Evolutionary conservation across 2,329 filamentous ascomycete species (phyloP).

Genomic region (Talaromyces islandicus): DNA sequence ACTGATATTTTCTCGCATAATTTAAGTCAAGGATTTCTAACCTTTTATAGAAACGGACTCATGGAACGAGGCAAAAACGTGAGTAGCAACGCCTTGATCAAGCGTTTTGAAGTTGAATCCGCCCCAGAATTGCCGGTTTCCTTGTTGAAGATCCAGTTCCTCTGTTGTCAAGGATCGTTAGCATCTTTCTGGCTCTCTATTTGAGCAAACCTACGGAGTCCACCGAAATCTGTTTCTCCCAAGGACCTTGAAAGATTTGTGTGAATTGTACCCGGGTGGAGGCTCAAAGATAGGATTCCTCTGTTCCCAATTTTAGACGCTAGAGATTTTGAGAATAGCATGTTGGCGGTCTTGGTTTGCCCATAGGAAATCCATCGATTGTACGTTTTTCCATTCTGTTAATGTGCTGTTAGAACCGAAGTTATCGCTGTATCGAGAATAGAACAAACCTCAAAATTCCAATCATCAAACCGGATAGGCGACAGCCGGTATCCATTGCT

Average conservation of each 20-base stretch:
- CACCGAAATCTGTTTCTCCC: not conserved
- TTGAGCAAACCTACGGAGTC: not conserved
- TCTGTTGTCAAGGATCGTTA: not conserved
- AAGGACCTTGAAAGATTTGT: not conserved
- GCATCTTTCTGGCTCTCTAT: not conserved
- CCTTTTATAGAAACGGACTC: not conserved
- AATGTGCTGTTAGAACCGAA: not conserved
- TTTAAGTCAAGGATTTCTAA: not conserved
- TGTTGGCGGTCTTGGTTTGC: constrained; percentile 20
- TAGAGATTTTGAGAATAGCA: constrained; percentile 10
- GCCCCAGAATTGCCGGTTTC: constrained; percentile 16
- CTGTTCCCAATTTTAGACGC: constrained; percentile 4
- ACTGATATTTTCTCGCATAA: not conserved
- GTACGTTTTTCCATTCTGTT: constrained; percentile 20
- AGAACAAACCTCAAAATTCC: constrained; percentile 34
- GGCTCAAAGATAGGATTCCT: constrained; percentile 2
- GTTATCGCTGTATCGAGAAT: not conserved
- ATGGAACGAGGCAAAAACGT: constrained; percentile 25
- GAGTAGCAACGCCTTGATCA: constrained; percentile 25
- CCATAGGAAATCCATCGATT: constrained; percentile 36
- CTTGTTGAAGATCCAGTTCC: constrained; percentile 9
- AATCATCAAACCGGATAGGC: constrained; percentile 40
- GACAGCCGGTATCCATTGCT: constrained; percentile 40
- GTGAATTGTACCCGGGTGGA: constrained; percentile 7
- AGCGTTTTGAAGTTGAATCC: constrained; percentile 17